Evolutionary conservation across 2,329 filamentous ascomycete species (phyloP).

Genomic region (Ceratocystis papillata): DNA sequence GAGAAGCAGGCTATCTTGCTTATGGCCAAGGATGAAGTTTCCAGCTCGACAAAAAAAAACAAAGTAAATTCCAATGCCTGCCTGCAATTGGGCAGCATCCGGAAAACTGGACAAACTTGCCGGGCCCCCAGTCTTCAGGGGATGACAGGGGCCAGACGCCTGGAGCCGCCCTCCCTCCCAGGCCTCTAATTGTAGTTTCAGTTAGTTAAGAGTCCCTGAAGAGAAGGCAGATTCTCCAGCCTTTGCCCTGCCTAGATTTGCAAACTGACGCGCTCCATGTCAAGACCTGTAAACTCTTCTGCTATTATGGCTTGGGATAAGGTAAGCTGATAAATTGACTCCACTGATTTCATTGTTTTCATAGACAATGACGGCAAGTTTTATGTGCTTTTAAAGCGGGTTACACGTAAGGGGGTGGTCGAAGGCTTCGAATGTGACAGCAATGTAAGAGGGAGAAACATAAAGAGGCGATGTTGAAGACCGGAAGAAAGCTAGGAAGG

Average conservation of each 20-base stretch:
- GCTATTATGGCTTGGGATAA: no score
- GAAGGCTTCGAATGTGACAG: neutral
- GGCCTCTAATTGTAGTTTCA: constrained; percentile 13
- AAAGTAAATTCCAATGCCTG: constrained; percentile 5
- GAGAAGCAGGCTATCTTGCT: neutral
- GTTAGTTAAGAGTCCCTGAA: constrained; percentile 7
- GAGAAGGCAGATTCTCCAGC: neutral
- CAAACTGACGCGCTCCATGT: no score
- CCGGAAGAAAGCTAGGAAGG: neutral
- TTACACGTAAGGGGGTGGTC: neutral
- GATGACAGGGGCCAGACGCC: neutral
- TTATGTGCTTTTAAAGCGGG: neutral
- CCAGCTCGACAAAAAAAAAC: constrained; percentile 5
- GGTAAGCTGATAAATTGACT: no score
- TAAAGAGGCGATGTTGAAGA: neutral
- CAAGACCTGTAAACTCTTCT: no score
- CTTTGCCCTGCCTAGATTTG: neutral
- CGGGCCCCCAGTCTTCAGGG: constrained; percentile 6
- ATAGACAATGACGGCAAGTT: neutral
- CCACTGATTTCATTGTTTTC: no score
- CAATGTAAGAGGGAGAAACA: constrained; percentile 13
- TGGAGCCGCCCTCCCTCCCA: constrained; percentile 7
- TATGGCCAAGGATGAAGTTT: constrained; percentile 10
- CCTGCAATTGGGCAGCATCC: constrained; percentile 9
- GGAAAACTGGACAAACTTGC: constrained; percentile 12